These are phyloP conservation scores for Citrus sp. DNA, from an alignment of 345 rosid species.

Conservation along the genomic window DNA sequence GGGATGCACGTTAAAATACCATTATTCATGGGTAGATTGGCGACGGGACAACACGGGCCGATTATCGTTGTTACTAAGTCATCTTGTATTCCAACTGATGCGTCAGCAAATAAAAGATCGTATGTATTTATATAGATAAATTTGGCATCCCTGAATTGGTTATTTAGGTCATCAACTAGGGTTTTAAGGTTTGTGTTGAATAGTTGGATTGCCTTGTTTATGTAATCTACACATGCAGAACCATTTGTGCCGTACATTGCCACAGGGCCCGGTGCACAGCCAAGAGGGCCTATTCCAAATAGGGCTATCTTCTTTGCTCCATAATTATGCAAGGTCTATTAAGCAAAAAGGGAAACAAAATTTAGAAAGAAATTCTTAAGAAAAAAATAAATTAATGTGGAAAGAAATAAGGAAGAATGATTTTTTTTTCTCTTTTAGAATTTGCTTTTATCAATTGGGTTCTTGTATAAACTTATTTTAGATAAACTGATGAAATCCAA, in stretches of 20 bases:
- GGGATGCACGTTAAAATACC: constrained; percentile 47
- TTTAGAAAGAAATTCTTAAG: too few species aligned
- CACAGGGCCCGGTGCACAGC: constrained; percentile 20
- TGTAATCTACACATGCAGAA: constrained; percentile 13
- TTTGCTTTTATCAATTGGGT: too few species aligned
- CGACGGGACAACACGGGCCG: neutral
- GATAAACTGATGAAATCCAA: too few species aligned
- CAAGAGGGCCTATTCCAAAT: constrained; percentile 30
- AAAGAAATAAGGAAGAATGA: too few species aligned
- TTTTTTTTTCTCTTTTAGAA: too few species aligned
- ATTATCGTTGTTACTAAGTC: too few species aligned
- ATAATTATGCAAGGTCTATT: constrained; percentile 21
- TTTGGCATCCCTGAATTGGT: constrained; percentile 16
- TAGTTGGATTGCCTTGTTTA: constrained; percentile 15
- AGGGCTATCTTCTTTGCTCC: constrained; percentile 39
- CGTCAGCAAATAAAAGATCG: neutral
- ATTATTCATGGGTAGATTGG: constrained; percentile 5
- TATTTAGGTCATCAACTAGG: constrained; percentile 24
- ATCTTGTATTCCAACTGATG: neutral
- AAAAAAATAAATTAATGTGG: too few species aligned
- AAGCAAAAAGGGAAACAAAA: neutral
- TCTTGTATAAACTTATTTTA: too few species aligned
- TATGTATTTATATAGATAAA: constrained; percentile 22
- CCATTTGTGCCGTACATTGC: constrained; percentile 19
- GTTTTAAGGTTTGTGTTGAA: constrained; percentile 24